Base-by-base conservation (phyloP, 768 basidiomycete genomes). In the Trametes elegans region DNA sequence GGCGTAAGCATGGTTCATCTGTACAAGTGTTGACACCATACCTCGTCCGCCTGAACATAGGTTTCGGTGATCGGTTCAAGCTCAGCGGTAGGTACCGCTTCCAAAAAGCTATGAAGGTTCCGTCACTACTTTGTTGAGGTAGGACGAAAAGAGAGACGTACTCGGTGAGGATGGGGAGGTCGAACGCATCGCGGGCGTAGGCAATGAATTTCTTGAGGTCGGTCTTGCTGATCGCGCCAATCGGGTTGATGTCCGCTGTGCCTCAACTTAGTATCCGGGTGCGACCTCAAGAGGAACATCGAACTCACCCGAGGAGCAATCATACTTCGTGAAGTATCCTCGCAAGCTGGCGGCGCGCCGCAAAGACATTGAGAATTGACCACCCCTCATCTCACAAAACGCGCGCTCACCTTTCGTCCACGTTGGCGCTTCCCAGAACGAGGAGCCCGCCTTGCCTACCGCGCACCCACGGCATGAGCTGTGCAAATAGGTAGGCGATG, bases 241-340 rank as follows among this genome's bases (percentile, higher is more conserved):
- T 99, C 3, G 97, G 97, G 70, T 99, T 99, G 66, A 99, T 85
- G 68, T 99, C 97, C 56, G 97, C 97, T 86, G 69, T 14, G 44
- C 10, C 14, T 45, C 26, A 44, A 51, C 34, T 10, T 7, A 39
- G 23, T 14, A 3, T 18, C 3, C 24, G 27, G 9, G 14, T 26
- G 36, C 18, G 21, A 29, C 34, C 2, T 16, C 16, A 1, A 18
- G 23, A 3, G 10, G 23, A 14, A 52, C 7, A 6, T 23, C n/a
- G 7, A 14, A 62, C 74, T 36, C 59, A 87, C 90, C 88, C 7
- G 90, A 92, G 4, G 91, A 96, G 64, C 88, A 98, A 68, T 99
- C 97, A 68, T 98, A 98, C 74, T 99, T 98, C 1, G 97, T 99
- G 56, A 97, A 74, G 70, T 98, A 99, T 6, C 97, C 97, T 48